Evolutionary conservation across 306 rosid genomes (phyloP).

Genomic region (Neltuma alba): DNA sequence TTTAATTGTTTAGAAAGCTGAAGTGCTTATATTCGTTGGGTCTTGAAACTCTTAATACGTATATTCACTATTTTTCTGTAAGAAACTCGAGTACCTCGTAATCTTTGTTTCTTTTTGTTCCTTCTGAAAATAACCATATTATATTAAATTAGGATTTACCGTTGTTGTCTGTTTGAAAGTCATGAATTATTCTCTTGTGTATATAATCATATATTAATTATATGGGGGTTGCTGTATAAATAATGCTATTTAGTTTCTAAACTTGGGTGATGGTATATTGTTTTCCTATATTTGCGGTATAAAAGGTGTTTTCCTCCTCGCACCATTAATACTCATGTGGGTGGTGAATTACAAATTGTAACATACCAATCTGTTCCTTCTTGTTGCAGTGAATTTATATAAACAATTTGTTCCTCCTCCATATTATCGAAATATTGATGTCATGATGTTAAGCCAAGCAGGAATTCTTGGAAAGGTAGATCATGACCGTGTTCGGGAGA

Average conservation of each 20-base stretch:
- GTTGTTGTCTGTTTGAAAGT: not conserved
- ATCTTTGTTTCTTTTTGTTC: constrained; percentile 12
- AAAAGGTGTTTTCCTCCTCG: not conserved
- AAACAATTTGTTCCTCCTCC: not conserved
- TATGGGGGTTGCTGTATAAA: not conserved
- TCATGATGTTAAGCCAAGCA: not conserved
- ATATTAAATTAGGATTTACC: not conserved
- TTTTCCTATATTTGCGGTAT: not conserved
- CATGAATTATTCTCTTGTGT: not conserved
- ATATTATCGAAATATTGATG: not conserved
- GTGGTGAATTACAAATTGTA: not conserved
- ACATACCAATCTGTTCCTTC: not conserved
- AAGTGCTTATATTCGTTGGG: not conserved
- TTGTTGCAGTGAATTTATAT: not conserved
- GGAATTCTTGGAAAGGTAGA: not conserved
- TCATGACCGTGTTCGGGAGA: not conserved
- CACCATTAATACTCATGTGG: not conserved
- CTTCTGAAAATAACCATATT: not conserved
- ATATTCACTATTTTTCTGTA: not conserved
- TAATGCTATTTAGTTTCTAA: not conserved
- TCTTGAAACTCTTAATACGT: not conserved
- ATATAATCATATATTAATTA: too few species aligned
- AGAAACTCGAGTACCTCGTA: not conserved
- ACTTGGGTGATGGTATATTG: not conserved
- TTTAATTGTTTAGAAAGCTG: not conserved